Base-by-base conservation (phyloP, 495 filamentous ascomycete genomes). In the Neurospora sp. region DNA sequence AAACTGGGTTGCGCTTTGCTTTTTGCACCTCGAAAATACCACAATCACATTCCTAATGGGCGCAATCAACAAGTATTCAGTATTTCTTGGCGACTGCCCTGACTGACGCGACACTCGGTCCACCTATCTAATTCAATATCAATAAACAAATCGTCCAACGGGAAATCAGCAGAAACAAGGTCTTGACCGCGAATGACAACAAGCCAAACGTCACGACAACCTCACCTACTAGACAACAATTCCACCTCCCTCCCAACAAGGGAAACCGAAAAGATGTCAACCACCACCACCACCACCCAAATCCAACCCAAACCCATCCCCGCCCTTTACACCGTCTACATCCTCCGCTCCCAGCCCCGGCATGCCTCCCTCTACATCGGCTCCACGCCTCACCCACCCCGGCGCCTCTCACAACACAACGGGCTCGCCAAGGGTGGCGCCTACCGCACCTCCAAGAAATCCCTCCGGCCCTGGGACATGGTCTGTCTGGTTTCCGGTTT, bases 391-490 rank as follows among this genome's bases (percentile, higher is more conserved):
- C 89, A 97, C 79, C 96, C 96, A 19, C 85, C 84, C 8, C 85
- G 96, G 54, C 92, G 96, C 1, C 86, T 98, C 10, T 86, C 87
- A 34, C 96, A 99, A 79, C 96, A 99, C 81, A 99, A 99, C 82
- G 96, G 96, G 34, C 76, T 86, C 19, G 81, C 84, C 11, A 90
- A 88, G 76, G 96, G 96, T 59, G 96, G 96, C 37, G 96, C 96
- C 39, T 86, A 84, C 39, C 85, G 89, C 36, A 99, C 96, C 5
- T 86, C 88, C n/a, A 84, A 86, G 21, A 79, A 77, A 15, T 86
- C 79, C n/a, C 80, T 92, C 66, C 86, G 92, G 70, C 96, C 96
- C 0, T 98, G 96, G 96, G 93, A 98, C 78, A 97, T 99, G 94
- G 86, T 90, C 1, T 89, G 89, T 39, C 86, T 98, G 7, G 93